Evolutionary conservation across 1,284 basidiomycete genomes (phyloP), one percentile per base, ranked within the genome.

Genomic region (Cryptococcus hybrid): DNA sequence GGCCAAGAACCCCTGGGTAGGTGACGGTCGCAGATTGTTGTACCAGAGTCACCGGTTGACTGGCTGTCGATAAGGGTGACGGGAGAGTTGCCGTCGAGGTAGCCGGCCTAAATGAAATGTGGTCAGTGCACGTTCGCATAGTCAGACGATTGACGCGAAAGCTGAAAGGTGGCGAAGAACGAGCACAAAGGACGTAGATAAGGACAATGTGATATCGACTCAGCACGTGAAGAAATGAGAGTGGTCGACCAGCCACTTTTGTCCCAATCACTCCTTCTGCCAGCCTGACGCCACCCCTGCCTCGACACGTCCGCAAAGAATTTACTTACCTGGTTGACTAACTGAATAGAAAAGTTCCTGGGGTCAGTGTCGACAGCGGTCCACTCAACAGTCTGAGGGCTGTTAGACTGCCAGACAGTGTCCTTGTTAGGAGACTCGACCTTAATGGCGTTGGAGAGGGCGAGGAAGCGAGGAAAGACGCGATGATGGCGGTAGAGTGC

Each of bases 311-410:
- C 40, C 11, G n/a, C 40, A 42, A 42, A 42, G n/a, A n/a, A 42
- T n/a, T n/a, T 42, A 74, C 81, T 62, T 57, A 83, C 88, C 72
- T 81, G 74, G 77, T 90, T 88, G 65, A 81, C 81, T 52, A 92
- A 81, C 52, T 89, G 77, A 51, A 83, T 81, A 9, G 86, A 84
- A 75, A 92, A 90, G 78, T 83, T 88, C 53, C 59, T 47, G 0
- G 83, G 71, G 68, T 90, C 88, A 15, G 86, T 87, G 58, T 59
- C 59, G 60, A 89, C 88, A n/a, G 81, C 80, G 2, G 76, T 58
- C 88, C 89, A 90, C 15, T 75, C 58, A 60, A 89, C 77, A 39
- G 74, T 79, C 72, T 90, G 88, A 51, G 81, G 66, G 13, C 71
- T 68, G 2, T 62, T 62, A 65, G 82, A 66, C 36, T 56, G 38